Conservation (phyloP, 164 flowering plant species). For the Chloranthus sessilifolius region DNA sequence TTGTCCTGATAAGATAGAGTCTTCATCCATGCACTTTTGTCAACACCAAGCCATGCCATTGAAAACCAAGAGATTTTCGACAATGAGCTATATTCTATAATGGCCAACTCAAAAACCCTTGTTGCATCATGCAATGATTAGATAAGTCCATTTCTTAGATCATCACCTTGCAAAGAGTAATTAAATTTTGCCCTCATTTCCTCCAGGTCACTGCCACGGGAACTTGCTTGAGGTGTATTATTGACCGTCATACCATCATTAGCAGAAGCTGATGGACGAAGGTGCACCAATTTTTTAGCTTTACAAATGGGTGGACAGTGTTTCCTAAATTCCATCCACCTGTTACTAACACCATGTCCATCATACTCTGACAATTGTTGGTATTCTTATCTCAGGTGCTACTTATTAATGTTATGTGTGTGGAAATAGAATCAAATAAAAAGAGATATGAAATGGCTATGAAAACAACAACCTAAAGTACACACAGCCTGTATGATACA, state of each 20-base stretch:
- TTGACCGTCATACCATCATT: constrained; percentile 85
- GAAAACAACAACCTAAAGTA: too few species aligned
- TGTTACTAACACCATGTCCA: constrained; percentile 16
- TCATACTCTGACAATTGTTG: constrained; percentile 19
- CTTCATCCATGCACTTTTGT: constrained; percentile 80
- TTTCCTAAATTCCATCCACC: constrained; percentile 23
- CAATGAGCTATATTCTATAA: constrained; percentile 47
- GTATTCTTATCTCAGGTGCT: too few species aligned
- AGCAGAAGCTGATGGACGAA: constrained; percentile 44
- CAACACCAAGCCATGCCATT: constrained; percentile 87
- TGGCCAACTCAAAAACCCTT: constrained; percentile 81
- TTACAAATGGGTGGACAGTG: constrained; percentile 18
- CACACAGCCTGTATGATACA: too few species aligned
- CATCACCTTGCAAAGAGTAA: constrained; percentile 60
- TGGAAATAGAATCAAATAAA: too few species aligned
- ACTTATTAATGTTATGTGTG: too few species aligned
- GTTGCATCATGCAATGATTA: constrained; percentile 88
- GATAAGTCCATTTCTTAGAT: constrained; percentile 57
- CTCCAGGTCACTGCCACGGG: constrained; percentile 45
- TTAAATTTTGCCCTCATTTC: constrained; percentile 59
- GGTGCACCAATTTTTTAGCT: constrained; percentile 30
- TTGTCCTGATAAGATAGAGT: constrained; percentile 85
- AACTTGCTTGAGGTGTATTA: constrained; percentile 53
- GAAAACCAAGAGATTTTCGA: constrained; percentile 73
- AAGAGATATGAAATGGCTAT: too few species aligned